These are phyloP conservation scores for Citrus inodora DNA, from an alignment of 345 rosid genomes.

Conservation along the genomic window DNA sequence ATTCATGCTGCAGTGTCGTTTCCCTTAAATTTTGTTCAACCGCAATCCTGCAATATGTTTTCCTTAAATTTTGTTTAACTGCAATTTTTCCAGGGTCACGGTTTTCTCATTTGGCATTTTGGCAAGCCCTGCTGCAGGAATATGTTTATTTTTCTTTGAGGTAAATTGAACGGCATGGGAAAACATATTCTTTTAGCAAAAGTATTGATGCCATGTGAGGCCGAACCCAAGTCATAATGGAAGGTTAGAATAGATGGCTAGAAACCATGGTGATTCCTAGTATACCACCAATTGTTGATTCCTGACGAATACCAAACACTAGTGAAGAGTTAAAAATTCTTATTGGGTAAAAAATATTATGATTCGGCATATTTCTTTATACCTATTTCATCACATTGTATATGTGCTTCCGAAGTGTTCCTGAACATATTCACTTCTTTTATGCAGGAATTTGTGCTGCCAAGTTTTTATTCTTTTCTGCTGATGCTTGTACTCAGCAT, in stretches of 20 bases:
- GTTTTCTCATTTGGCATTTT: constrained; percentile 72
- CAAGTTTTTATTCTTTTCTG: constrained; percentile 45
- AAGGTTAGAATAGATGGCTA: background rate
- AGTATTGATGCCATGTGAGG: background rate
- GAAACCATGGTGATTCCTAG: background rate
- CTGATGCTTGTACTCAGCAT: constrained; percentile 59
- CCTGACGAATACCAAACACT: background rate
- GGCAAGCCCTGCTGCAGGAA: constrained; percentile 72
- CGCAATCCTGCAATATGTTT: constrained; percentile 6
- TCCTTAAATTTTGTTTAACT: background rate
- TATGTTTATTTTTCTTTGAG: constrained; percentile 66
- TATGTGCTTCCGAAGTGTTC: background rate
- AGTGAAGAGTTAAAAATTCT: background rate
- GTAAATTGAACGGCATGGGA: constrained; percentile 31
- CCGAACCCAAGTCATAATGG: background rate
- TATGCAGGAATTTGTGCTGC: constrained; percentile 69
- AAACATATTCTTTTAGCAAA: background rate
- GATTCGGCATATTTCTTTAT: background rate
- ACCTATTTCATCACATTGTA: background rate
- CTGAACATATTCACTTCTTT: constrained; percentile 12
- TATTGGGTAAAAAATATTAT: background rate
- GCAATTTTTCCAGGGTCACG: constrained; percentile 53
- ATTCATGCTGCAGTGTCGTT: background rate
- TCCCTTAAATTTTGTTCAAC: background rate
- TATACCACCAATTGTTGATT: background rate